Evolutionary conservation across 1,284 basidiomycete genomes (phyloP).

Genomic region (Puccinia novopanici): DNA sequence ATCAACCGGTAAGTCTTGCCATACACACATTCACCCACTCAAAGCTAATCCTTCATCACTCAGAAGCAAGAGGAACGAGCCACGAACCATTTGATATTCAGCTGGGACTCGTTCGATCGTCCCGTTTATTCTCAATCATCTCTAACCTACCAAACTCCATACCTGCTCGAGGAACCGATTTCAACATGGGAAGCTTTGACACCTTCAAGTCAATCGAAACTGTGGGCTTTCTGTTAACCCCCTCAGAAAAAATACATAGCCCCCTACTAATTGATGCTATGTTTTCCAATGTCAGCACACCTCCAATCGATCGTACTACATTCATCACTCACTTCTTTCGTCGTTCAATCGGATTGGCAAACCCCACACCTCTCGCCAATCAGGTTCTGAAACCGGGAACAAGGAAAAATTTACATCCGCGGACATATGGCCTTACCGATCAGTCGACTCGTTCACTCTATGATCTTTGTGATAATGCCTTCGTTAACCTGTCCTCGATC

Average conservation of each 20-base stretch:
- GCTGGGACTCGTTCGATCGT: constrained; percentile 46
- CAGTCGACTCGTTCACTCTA: background rate
- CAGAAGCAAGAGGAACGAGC: background rate
- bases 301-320: constrained; percentile 8
- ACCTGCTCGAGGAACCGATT: constrained; percentile 28
- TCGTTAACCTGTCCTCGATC: constrained; percentile 18
- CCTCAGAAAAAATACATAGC: background rate
- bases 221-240: background rate
- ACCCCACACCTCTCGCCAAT: background rate
- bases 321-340: constrained; percentile 31
- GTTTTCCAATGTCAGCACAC: background rate
- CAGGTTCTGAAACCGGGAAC: background rate
- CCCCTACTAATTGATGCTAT: background rate
- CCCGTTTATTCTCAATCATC: constrained; percentile 15
- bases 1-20: background rate
- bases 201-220: background rate
- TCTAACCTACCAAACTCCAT: constrained; percentile 34
- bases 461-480: background rate
- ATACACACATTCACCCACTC: background rate
- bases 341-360: constrained; percentile 27
- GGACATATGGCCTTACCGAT: constrained; percentile 29
- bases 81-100: constrained; percentile 10
- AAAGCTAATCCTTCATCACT: background rate
- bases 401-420: background rate
- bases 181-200: constrained; percentile 29